Evolutionary conservation across 2,329 filamentous ascomycete genomes (phyloP).

Genomic region (Colletotrichum graminicola): DNA sequence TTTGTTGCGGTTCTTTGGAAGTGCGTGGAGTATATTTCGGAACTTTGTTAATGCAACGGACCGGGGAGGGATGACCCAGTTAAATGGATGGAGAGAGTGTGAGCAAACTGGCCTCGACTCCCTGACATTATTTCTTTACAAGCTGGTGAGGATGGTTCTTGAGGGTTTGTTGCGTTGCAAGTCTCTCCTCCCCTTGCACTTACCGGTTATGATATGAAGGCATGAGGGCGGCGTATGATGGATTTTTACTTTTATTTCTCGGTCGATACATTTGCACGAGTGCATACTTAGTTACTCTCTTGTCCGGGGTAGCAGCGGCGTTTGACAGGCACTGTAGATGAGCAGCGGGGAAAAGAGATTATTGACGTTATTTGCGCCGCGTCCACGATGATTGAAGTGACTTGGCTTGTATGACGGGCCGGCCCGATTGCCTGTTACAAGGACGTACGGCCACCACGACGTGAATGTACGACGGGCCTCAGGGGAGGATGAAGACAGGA

Average conservation of each 20-base stretch:
- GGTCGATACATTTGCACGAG: slow-evolving; percentile 8
- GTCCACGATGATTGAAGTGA: not conserved
- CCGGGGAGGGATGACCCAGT: not conserved
- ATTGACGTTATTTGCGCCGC: too few relatives aligned
- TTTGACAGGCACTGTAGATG: slow-evolving; percentile 20
- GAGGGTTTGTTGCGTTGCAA: not conserved
- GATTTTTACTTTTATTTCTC: not conserved
- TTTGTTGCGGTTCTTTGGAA: slow-evolving; percentile 20
- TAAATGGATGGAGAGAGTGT: not conserved
- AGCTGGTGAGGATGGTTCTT: not conserved
- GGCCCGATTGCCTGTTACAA: too few relatives aligned
- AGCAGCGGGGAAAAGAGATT: not conserved
- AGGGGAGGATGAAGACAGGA: too few relatives aligned
- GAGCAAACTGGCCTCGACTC: not conserved
- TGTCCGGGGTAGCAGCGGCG: slow-evolving; percentile 9
- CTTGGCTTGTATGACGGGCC: not conserved
- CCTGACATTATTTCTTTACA: slow-evolving; percentile 3
- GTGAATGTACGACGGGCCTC: too few relatives aligned
- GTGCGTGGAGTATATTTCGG: slow-evolving; percentile 2
- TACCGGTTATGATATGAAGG: slow-evolving; percentile 25
- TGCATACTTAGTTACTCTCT: slow-evolving; percentile 12
- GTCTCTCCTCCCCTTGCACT: not conserved
- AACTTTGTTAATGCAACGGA: not conserved
- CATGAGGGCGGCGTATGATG: slow-evolving; percentile 37
- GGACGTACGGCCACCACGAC: not conserved